These are phyloP conservation scores for Russula emetica DNA, from an alignment of 768 basidiomycete genomes.

Conservation along the genomic window DNA sequence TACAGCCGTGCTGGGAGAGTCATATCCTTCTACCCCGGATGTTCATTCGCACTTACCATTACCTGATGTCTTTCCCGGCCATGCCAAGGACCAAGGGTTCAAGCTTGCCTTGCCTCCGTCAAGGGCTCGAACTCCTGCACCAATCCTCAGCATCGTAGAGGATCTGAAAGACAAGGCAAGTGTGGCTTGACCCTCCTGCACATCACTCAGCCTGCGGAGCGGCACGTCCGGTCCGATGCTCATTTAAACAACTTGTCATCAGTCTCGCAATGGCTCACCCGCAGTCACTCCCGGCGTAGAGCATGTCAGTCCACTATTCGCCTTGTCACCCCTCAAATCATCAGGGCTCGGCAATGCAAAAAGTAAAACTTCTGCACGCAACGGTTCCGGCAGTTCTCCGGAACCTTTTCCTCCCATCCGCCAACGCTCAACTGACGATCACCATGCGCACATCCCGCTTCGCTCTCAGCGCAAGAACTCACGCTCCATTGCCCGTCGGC, in stretches of 20 bases:
- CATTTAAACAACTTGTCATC: neutral
- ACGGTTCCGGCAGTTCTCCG: conserved; percentile 28
- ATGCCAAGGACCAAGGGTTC: conserved; percentile 20
- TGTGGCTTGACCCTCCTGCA: neutral
- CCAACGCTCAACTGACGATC: conserved; percentile 31
- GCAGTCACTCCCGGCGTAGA: conserved; percentile 44
- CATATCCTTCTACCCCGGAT: conserved; percentile 50
- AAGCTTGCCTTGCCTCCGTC: conserved; percentile 25
- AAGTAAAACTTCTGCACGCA: conserved; percentile 18
- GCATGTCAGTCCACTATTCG: conserved; percentile 54
- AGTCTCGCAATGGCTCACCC: conserved; percentile 43
- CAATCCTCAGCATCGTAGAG: conserved; percentile 70
- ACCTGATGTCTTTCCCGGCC: conserved; percentile 23
- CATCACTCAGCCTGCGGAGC: neutral
- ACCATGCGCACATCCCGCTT: conserved; percentile 35
- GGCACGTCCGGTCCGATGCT: conserved; percentile 15
- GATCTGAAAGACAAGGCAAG: conserved; percentile 66
- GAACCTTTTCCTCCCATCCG: conserved; percentile 25
- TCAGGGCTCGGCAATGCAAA: conserved; percentile 23
- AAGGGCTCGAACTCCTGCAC: conserved; percentile 34
- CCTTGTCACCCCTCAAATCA: conserved; percentile 29
- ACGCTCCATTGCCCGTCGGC: conserved; percentile 51
- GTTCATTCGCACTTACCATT: conserved; percentile 23
- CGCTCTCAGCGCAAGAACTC: conserved; percentile 47
- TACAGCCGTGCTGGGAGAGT: conserved; percentile 61